Evolutionary conservation across 352 stramenopile genomes (phyloP), one percentile per base, ranked within the genome.

Genomic region (Pythium sukuiense): DNA sequence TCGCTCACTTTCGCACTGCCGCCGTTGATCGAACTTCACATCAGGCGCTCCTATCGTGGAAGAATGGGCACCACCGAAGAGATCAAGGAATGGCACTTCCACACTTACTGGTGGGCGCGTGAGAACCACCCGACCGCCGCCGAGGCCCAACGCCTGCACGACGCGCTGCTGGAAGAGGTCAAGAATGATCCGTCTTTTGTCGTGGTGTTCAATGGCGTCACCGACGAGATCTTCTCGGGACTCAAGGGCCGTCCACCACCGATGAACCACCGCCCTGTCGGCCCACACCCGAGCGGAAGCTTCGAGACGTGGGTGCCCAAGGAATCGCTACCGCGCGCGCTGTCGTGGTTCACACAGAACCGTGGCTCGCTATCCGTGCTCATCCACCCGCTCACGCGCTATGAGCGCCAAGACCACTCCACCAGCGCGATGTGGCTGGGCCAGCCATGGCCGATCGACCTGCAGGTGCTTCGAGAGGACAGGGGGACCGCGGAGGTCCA

Each of bases 61-160:
- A 61, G 20, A 37, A 61, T 61, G 55, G 26, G 55, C 35, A 33
- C 16, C 55, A 33, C 2, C 13, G 41, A 43, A 12, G 60, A 60
- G 41, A 76, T 89, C 64, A 81, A 86, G 61, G 85, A 93, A 49
- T 93, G 79, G 76, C 85, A 91, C 54, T 92, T 93, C 65, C 85
- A 93, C 69, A 76, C 77, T 27, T 93, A 83, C 70, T 91, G 72
- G 69, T 85, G 79, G 63, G 75, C 75, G 52, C 79, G 53, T 11
- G 55, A 49, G 53, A 89, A 77, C 61, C 61, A 79, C 59, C 55
- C 59, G 32, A 79, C 63, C 43, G 76, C 65, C 24, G 65, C 70
- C 30, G 76, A 88, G 30, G 85, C 81, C 0, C 61, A 77, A 18
- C 65, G 71, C 41, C 63, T 91, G 35, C 79, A 75, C 1, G 70